A percentile compares a stretch with the other conserved stretches of the same genome.
phyloP scores from a whole-genome alignment of 2,329 filamentous ascomycete genomes.

The Claviceps humidiphila region DNA sequence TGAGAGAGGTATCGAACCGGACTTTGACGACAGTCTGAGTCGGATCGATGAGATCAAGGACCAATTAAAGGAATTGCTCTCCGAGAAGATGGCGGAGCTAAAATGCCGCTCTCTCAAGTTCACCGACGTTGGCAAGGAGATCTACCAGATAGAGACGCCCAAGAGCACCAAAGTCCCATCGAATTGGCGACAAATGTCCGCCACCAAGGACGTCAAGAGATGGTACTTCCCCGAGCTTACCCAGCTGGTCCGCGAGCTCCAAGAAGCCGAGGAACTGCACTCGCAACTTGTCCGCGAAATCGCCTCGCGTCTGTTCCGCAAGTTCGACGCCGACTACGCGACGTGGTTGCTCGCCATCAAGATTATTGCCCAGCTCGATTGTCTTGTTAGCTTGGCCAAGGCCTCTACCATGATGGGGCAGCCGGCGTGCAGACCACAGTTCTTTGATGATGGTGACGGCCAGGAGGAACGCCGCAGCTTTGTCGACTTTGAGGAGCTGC shows the following conservation, averaged over 20 bases:
- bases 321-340: slow-evolving; percentile 77
- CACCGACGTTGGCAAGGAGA: slow-evolving; percentile 85
- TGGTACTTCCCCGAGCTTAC: slow-evolving; percentile 86
- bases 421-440: slow-evolving; percentile 78
- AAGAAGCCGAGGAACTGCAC: slow-evolving; percentile 90
- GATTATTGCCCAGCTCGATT: slow-evolving; percentile 85
- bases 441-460: slow-evolving; percentile 44
- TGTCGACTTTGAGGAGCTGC: slow-evolving; percentile 82
- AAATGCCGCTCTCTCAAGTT: slow-evolving; percentile 62
- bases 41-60: slow-evolving; percentile 62
- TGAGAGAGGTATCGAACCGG: slow-evolving; percentile 73
- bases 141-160: slow-evolving; percentile 89
- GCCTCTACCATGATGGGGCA: slow-evolving; percentile 72
- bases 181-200: slow-evolving; percentile 91
- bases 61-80: slow-evolving; percentile 58
- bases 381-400: slow-evolving; percentile 82
- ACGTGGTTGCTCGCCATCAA: slow-evolving; percentile 83
- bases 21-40: slow-evolving; percentile 77
- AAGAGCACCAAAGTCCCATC: slow-evolving; percentile 75
- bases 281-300: slow-evolving; percentile 84
- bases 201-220: slow-evolving; percentile 77
- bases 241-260: slow-evolving; percentile 69
- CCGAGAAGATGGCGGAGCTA: slow-evolving; percentile 57
- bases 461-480: slow-evolving; percentile 56
- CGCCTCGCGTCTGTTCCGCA: slow-evolving; percentile 65